Evolutionary conservation across 768 basidiomycete species (phyloP).

Genomic region (Xerocomus spinulosus): DNA sequence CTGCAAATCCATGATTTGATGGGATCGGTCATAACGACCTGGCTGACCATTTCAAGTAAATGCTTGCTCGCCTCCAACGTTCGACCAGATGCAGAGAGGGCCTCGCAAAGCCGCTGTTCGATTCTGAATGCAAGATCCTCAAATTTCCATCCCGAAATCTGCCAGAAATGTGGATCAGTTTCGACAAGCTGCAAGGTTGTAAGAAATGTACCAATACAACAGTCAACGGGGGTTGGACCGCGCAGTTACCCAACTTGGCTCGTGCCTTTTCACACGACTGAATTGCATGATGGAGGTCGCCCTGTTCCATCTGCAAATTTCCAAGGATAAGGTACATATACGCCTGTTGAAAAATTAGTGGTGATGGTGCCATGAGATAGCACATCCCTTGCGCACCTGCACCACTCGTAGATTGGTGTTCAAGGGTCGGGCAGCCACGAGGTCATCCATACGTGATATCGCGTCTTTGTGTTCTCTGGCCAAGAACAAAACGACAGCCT

Average conservation of each 20-base stretch:
- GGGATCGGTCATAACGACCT: not conserved
- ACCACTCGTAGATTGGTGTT: not conserved
- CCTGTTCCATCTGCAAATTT: not conserved
- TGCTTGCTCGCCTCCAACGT: not conserved
- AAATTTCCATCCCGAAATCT: slow-evolving; percentile 6
- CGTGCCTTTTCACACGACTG: not conserved
- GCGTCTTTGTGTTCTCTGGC: slow-evolving; percentile 4
- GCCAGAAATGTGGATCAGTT: not conserved
- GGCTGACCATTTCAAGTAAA: not conserved
- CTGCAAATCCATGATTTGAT: not conserved
- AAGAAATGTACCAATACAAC: not conserved
- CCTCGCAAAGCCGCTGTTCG: not conserved
- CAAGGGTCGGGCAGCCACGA: not conserved
- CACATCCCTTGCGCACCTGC: not conserved
- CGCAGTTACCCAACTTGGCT: not conserved
- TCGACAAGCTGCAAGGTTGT: no score
- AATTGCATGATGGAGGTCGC: not conserved
- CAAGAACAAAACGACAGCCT: slow-evolving; percentile 7
- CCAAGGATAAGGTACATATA: not conserved
- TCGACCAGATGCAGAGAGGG: not conserved
- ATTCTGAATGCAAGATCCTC: not conserved
- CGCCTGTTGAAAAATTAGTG: not conserved
- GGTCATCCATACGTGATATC: slow-evolving; percentile 2
- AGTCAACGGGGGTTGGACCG: not conserved
- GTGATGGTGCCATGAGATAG: not conserved